A percentile compares a stretch with the other conserved stretches of the same genome.
phyloP scores from a whole-genome alignment of 352 stramenopile genomes.

The Globisporangium megalacanthum region DNA sequence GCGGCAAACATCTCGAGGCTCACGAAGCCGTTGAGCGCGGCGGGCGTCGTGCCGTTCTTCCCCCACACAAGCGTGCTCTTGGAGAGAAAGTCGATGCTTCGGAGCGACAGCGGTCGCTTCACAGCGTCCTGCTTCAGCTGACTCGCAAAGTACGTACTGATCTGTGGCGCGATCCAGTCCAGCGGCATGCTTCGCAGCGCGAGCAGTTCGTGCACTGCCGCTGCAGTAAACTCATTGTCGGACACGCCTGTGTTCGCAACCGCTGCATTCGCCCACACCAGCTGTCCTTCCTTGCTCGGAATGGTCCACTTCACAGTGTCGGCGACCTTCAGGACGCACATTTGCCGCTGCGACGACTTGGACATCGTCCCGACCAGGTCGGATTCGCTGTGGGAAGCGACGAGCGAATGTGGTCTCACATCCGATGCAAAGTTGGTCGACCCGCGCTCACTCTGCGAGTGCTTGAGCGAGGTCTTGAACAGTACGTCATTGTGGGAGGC shows the following conservation, averaged over 20 bases:
- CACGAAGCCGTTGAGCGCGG: conserved; percentile 35
- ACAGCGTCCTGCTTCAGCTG: conserved; percentile 63
- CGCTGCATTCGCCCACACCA: conserved; percentile 66
- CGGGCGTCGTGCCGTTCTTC: conserved; percentile 19
- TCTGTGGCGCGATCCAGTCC: conserved; percentile 55
- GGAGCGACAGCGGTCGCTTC: conserved; percentile 54
- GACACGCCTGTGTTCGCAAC: conserved; percentile 29
- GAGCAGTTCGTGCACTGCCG: conserved; percentile 36
- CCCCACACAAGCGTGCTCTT: conserved; percentile 75
- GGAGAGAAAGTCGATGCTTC: conserved; percentile 74
- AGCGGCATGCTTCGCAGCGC: conserved; percentile 38
- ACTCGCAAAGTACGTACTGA: conserved; percentile 78
- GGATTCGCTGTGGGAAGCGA: conserved; percentile 32
- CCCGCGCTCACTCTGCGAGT: conserved; percentile 14
- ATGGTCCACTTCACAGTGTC: conserved; percentile 39
- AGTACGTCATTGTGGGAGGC: conserved; percentile 14
- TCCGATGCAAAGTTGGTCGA: not conserved
- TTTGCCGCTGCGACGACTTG: conserved; percentile 29
- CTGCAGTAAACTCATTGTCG: conserved; percentile 17
- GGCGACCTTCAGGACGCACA: conserved; percentile 49
- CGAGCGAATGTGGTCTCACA: conserved; percentile 9
- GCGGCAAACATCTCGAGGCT: conserved; percentile 59
- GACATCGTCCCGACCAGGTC: conserved; percentile 23
- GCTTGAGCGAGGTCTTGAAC: conserved; percentile 10
- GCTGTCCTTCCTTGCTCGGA: conserved; percentile 38